Evolutionary conservation across 23 red algal species (phyloP).

Genomic region (Gracilaria gracilis): DNA sequence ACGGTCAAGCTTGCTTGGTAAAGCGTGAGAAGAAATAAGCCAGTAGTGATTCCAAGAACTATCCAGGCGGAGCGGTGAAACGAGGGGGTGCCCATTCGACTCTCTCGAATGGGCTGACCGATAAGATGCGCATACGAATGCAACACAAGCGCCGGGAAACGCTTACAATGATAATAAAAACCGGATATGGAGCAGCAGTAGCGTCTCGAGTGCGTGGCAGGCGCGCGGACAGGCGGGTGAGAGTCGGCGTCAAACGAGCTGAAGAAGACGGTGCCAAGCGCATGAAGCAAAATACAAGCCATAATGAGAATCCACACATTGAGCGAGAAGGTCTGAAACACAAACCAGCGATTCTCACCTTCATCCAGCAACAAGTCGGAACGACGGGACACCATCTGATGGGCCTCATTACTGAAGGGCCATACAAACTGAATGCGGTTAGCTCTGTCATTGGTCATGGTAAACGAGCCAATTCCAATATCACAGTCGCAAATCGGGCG

Average conservation of each 20-base stretch:
- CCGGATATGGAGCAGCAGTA: neutral
- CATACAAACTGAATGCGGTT: constrained; percentile 51
- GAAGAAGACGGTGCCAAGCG: constrained; percentile 30
- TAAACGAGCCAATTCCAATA: constrained; percentile 56
- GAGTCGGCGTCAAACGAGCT: neutral
- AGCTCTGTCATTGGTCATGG: constrained; percentile 41
- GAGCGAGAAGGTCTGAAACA: constrained; percentile 55
- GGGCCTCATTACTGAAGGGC: constrained; percentile 59
- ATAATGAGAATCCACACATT: constrained; percentile 42
- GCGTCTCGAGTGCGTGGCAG: neutral
- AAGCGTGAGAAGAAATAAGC: constrained; percentile 50
- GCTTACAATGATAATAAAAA: constrained; percentile 1
- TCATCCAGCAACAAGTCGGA: constrained; percentile 48
- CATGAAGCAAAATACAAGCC: constrained; percentile 32
- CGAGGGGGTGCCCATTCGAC: constrained; percentile 23
- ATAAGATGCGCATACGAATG: constrained; percentile 60
- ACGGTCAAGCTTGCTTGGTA: constrained; percentile 59
- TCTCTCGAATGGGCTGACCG: constrained; percentile 31
- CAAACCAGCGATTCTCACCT: constrained; percentile 50
- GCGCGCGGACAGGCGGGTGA: neutral
- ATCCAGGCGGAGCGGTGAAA: constrained; percentile 65
- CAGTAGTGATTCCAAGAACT: constrained; percentile 50
- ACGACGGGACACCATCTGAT: constrained; percentile 41
- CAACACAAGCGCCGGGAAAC: constrained; percentile 45
- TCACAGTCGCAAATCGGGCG: constrained; percentile 6